Evolutionary conservation across 2,329 filamentous ascomycete species (phyloP).

Genomic region (Rachicladosporium sp.): DNA sequence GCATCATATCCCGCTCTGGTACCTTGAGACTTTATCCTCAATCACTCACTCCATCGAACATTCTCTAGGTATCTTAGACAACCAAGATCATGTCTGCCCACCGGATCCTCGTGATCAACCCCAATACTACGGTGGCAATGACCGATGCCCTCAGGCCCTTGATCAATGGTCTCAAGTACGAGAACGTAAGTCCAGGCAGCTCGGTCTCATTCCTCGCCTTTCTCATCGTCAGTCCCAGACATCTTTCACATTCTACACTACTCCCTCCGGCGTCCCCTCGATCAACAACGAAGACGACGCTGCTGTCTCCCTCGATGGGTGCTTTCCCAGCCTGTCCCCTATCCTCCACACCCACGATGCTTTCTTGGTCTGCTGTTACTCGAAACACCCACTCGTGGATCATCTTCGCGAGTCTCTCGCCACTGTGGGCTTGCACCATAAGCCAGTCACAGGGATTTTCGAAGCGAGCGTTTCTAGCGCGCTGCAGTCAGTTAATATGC

Average conservation of each 20-base stretch:
- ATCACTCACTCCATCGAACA: no score
- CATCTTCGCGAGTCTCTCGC: conserved; percentile 17
- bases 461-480: conserved; percentile 64
- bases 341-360: conserved; percentile 41
- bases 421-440: conserved; percentile 18
- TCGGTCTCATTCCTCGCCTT: no score
- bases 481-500: conserved; percentile 41
- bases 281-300: conserved; percentile 70
- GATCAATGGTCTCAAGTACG: conserved; percentile 30
- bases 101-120: conserved; percentile 57
- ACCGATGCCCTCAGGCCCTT: conserved; percentile 50
- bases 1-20: no score
- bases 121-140: conserved; percentile 65
- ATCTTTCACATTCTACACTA: conserved; percentile 47
- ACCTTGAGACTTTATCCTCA: no score
- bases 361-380: conserved; percentile 80
- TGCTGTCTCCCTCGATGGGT: conserved; percentile 47
- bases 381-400: conserved; percentile 63
- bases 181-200: conserved; percentile 28
- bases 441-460: conserved; percentile 69
- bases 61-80: no score
- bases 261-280: conserved; percentile 53
- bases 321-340: conserved; percentile 42
- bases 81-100: no score
- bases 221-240: no score